phyloP scores from a whole-genome alignment of 495 filamentous ascomycete species.

The Penicillium coffeae region DNA sequence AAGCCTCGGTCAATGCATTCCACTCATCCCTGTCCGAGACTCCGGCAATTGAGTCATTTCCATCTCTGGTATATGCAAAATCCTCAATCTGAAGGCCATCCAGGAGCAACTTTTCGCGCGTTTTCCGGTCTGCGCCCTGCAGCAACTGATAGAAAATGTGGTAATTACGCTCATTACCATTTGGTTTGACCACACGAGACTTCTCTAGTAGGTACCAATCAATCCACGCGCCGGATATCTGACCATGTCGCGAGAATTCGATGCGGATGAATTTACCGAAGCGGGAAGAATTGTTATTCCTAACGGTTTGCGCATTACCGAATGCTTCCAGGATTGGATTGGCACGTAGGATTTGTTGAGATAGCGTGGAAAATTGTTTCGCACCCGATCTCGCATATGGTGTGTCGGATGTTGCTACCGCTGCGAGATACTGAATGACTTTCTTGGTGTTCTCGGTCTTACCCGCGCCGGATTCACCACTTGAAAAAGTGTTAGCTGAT shows the following conservation, averaged over 20 bases:
- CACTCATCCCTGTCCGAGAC: conserved; percentile 92
- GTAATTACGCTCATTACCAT: conserved; percentile 86
- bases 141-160: conserved; percentile 97
- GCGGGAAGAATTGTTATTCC: conserved; percentile 97
- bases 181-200: conserved; percentile 87
- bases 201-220: conserved; percentile 99
- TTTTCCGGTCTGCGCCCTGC: conserved; percentile 67
- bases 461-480: conserved; percentile 93
- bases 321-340: conserved; percentile 99
- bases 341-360: conserved; percentile 91
- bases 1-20: conserved; percentile 84
- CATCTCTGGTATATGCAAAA: conserved; percentile 86
- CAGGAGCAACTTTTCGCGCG: conserved; percentile 74
- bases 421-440: conserved; percentile 97
- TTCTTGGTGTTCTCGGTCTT: conserved; percentile 99
- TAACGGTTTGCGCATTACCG: conserved; percentile 94
- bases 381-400: conserved; percentile 58
- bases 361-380: conserved; percentile 78
- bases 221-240: conserved; percentile 93
- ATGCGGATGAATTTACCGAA: conserved; percentile 99
- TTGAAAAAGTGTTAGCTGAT: conserved; percentile 22
- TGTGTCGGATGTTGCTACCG: conserved; percentile 81
- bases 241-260: conserved; percentile 84
- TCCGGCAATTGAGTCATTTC: conserved; percentile 84
- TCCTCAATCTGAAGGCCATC: conserved; percentile 70